These are phyloP conservation scores for Scedosporium minutisporum DNA, from an alignment of 2,329 filamentous ascomycete genomes.

Conservation along the genomic window DNA sequence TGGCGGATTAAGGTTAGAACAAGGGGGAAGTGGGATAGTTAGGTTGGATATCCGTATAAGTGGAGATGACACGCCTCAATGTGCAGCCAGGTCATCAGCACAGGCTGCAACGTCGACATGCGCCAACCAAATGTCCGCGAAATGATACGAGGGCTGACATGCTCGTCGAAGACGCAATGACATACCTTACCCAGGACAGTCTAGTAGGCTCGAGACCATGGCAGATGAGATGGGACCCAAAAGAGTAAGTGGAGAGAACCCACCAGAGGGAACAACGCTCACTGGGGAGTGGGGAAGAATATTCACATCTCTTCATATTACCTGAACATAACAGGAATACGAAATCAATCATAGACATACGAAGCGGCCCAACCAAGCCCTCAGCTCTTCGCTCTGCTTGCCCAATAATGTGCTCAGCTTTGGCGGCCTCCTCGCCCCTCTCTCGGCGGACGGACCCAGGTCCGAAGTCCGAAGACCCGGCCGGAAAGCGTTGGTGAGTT, in stretches of 20 bases:
- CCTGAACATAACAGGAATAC: too few species aligned
- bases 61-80: neutral
- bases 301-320: too few species aligned
- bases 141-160: neutral
- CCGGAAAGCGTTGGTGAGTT: neutral
- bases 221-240: neutral
- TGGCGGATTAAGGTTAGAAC: neutral
- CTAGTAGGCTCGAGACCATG: neutral
- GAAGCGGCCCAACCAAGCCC: neutral
- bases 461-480: neutral
- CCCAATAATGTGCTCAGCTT: neutral
- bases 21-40: neutral
- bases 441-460: too few species aligned
- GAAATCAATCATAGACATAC: too few species aligned
- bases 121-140: neutral
- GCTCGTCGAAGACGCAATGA: neutral
- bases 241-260: neutral
- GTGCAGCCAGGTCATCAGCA: neutral
- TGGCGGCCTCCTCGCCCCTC: too few species aligned
- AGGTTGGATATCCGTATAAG: neutral
- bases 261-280: too few species aligned
- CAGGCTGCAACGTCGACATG: neutral
- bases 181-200: neutral
- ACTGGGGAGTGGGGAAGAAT: too few species aligned
- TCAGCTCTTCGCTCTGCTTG: neutral